A percentile compares a stretch with the other conserved stretches of the same genome.
These are phyloP conservation scores for Rhamnella rubrinervis DNA, from an alignment of 331 rosid species.

Conservation along the genomic window DNA sequence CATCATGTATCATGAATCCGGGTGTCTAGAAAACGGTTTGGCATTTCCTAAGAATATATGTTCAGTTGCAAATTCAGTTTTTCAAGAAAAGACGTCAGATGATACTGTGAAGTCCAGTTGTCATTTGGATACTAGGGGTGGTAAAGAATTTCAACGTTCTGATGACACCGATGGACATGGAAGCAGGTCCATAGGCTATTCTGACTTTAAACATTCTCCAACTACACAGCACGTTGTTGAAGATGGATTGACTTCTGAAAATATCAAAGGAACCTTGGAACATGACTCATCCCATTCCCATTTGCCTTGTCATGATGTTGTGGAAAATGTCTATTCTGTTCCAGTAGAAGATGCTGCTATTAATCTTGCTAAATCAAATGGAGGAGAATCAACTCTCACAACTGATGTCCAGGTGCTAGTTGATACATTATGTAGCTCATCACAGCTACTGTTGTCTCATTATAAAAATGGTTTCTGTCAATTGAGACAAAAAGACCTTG, in stretches of 20 bases:
- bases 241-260: conserved; percentile 30
- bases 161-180: conserved; percentile 29
- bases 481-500: conserved; percentile 47
- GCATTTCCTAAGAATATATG: conserved; percentile 34
- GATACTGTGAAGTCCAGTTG: conserved; percentile 30
- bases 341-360: conserved; percentile 35
- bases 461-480: conserved; percentile 40
- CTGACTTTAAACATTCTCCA: conserved; percentile 34
- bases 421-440: conserved; percentile 50
- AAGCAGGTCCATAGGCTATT: conserved; percentile 34
- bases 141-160: conserved; percentile 29
- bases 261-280: conserved; percentile 24
- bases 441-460: conserved; percentile 65
- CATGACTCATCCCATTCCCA: conserved; percentile 17
- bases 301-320: conserved; percentile 19
- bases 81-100: conserved; percentile 36
- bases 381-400: conserved; percentile 38
- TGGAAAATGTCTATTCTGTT: conserved; percentile 22
- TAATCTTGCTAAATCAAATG: conserved; percentile 31
- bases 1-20: conserved; percentile 23
- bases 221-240: conserved; percentile 31
- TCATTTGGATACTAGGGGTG: conserved; percentile 33
- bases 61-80: conserved; percentile 32
- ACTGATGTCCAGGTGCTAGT: conserved; percentile 57
- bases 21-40: conserved; percentile 38